phyloP scores from a whole-genome alignment of 2,329 filamentous ascomycete species.

The Hypocrella siamensis region DNA sequence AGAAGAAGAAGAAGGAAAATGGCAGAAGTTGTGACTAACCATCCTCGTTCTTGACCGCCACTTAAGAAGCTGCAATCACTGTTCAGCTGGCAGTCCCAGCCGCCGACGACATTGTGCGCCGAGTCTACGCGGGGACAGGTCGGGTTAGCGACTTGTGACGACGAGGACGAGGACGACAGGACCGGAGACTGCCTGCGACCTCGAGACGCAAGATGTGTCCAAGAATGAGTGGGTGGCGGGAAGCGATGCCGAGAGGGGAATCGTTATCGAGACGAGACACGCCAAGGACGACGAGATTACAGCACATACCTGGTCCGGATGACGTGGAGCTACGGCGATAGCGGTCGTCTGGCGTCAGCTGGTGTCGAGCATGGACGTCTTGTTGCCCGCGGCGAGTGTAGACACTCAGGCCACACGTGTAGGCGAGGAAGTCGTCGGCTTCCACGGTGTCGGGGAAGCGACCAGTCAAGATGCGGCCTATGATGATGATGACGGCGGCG shows the following conservation, averaged over 20 bases:
- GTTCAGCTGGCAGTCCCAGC: constrained; percentile 68
- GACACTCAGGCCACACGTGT: constrained; percentile 64
- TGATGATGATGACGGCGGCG: constrained; percentile 75
- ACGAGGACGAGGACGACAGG: background rate
- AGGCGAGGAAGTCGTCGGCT: constrained; percentile 70
- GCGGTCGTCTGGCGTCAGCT: constrained; percentile 1
- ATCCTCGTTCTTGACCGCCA: constrained; percentile 73
- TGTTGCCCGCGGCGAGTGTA: constrained; percentile 25
- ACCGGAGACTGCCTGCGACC: no score
- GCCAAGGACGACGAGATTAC: no score
- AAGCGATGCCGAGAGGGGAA: no score
- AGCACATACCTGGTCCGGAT: constrained; percentile 2
- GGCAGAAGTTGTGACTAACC: constrained; percentile 36
- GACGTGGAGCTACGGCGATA: constrained; percentile 1
- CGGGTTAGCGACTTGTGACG: background rate
- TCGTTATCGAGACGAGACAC: no score
- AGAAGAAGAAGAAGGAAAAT: constrained; percentile 3
- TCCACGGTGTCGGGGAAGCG: constrained; percentile 54
- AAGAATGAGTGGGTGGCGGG: no score
- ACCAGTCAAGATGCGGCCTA: constrained; percentile 71
- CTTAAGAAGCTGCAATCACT: constrained; percentile 74
- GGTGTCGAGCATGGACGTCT: constrained; percentile 1
- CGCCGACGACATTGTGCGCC: constrained; percentile 30
- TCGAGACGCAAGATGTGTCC: no score
- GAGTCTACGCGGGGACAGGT: constrained; percentile 3